Evolutionary conservation across 2,329 filamentous ascomycete genomes (phyloP).

Genomic region (Amphichorda felina): DNA sequence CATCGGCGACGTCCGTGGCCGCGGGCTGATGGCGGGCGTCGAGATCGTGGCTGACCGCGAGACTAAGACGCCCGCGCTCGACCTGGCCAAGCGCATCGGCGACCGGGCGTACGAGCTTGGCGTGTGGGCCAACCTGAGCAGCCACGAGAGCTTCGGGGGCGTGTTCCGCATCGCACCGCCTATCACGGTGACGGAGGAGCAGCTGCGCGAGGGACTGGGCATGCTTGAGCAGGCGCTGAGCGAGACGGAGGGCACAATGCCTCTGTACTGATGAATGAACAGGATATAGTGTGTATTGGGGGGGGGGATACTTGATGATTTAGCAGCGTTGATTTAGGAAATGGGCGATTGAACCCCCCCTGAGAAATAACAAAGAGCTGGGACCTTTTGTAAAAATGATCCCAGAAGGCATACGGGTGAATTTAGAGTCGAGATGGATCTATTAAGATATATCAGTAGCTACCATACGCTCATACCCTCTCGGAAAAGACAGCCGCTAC

Average conservation of each 20-base stretch:
- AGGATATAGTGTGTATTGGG: background rate
- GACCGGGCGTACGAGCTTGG: constrained; percentile 37
- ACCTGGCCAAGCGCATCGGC: constrained; percentile 34
- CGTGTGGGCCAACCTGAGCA: constrained; percentile 44
- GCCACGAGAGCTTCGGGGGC: constrained; percentile 40
- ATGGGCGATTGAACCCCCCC: no score
- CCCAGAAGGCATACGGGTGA: no score
- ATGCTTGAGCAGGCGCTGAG: constrained; percentile 45
- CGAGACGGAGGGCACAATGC: no score
- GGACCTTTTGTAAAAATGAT: no score
- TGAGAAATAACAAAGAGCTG: no score
- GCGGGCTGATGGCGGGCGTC: constrained; percentile 44
- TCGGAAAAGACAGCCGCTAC: no score
- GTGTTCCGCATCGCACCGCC: constrained; percentile 49
- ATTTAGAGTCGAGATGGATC: no score
- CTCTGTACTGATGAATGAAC: background rate
- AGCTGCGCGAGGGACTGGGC: constrained; percentile 35
- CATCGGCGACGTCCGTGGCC: constrained; percentile 48
- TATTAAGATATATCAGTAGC: no score
- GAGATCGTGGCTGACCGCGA: constrained; percentile 41
- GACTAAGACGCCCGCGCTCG: constrained; percentile 32
- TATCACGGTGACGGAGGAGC: constrained; percentile 39
- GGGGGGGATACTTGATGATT: no score
- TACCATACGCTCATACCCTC: no score
- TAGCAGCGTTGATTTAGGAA: no score